Conservation (phyloP, 768 basidiomycete species). For the Phlebiopsis gigantea region DNA sequence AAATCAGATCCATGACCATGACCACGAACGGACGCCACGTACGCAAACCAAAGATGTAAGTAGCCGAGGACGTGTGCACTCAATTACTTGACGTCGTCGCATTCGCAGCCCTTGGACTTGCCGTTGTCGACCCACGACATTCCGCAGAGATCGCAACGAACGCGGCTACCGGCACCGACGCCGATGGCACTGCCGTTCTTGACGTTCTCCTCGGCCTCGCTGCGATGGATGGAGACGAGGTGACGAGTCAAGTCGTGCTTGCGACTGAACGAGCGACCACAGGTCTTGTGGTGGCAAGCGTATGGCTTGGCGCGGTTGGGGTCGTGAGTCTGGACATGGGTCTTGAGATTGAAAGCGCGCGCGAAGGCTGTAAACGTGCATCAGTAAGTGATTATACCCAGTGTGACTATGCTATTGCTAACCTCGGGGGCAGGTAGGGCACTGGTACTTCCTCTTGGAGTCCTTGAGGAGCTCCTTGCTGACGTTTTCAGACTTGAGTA, state of each 20-base stretch:
- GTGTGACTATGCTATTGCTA: conserved; percentile 8
- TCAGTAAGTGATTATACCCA: background rate
- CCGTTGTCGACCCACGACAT: conserved; percentile 57
- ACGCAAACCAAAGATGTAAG: conserved; percentile 23
- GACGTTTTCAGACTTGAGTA: conserved; percentile 27
- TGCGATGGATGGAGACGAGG: conserved; percentile 78
- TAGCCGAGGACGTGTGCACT: background rate
- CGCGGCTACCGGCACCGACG: conserved; percentile 55
- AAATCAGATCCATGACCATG: background rate
- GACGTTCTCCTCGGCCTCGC: conserved; percentile 35
- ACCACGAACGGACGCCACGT: conserved; percentile 11
- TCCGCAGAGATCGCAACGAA: conserved; percentile 74
- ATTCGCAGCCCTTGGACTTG: conserved; percentile 34
- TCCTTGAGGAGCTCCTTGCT: conserved; percentile 45
- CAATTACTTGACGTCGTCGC: conserved; percentile 35
- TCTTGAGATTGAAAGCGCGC: conserved; percentile 91
- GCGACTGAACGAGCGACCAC: conserved; percentile 88
- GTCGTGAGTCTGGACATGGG: conserved; percentile 92
- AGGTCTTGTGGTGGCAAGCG: conserved; percentile 79
- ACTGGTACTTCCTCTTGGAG: conserved; percentile 75
- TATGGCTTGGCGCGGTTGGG: conserved; percentile 88
- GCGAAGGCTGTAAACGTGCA: conserved; percentile 63
- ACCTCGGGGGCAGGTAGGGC: conserved; percentile 72
- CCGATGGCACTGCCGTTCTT: conserved; percentile 50
- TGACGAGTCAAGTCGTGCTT: conserved; percentile 94